phyloP scores from a whole-genome alignment of 2,329 filamentous ascomycete genomes.

The Bisporella sp. region DNA sequence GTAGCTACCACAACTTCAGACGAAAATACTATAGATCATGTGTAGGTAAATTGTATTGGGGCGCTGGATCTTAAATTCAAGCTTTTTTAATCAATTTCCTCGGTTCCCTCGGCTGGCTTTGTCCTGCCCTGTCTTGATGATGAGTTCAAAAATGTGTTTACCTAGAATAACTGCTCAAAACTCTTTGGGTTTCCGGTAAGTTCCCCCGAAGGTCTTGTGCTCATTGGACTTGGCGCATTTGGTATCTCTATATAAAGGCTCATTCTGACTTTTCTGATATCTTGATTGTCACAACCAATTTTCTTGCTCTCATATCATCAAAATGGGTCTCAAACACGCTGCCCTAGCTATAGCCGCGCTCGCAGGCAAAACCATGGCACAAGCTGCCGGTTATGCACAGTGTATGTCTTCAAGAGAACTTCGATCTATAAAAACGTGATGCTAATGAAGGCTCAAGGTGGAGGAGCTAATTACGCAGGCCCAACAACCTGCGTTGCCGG shows the following conservation, averaged over 20 bases:
- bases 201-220: neutral
- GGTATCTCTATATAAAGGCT: too few species aligned
- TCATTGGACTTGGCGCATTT: too few species aligned
- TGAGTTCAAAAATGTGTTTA: too few species aligned
- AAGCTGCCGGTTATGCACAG: slow-evolving; percentile 19
- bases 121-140: too few species aligned
- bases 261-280: too few species aligned
- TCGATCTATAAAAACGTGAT: neutral
- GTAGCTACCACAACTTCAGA: neutral
- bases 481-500: slow-evolving; percentile 23
- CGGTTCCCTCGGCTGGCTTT: neutral
- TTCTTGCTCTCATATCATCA: slow-evolving; percentile 1
- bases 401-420: slow-evolving; percentile 15
- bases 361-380: slow-evolving; percentile 21
- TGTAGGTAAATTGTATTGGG: neutral
- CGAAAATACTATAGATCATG: neutral
- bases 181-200: neutral
- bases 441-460: slow-evolving; percentile 13
- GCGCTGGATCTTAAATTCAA: neutral
- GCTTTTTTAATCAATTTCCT: neutral
- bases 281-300: too few species aligned
- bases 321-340: slow-evolving; percentile 21
- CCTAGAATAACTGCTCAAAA: too few species aligned
- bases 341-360: slow-evolving; percentile 25
- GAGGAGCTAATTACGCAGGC: slow-evolving; percentile 20